Evolutionary conservation across 1,284 basidiomycete genomes (phyloP).

Genomic region (Ganoderma lingzhi): DNA sequence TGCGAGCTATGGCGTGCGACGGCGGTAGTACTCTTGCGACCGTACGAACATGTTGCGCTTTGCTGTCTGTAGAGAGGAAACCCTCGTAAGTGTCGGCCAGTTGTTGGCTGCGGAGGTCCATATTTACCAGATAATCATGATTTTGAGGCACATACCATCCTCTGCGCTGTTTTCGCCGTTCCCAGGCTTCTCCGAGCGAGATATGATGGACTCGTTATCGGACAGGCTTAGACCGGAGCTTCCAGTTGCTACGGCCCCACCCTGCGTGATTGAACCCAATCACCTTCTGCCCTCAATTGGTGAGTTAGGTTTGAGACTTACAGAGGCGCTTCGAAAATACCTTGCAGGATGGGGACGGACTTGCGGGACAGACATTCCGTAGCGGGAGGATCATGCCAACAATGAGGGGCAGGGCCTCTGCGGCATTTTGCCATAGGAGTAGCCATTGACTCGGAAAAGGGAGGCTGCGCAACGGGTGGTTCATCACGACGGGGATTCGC

Average conservation of each 20-base stretch:
- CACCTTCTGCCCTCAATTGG: not conserved
- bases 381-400: not conserved
- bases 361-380: not conserved
- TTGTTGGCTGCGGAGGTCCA: not conserved
- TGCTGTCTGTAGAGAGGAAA: not conserved
- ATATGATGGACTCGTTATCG: not conserved
- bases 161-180: conserved; percentile 33
- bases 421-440: conserved; percentile 5
- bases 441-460: not conserved
- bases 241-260: not conserved
- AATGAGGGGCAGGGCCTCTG: not conserved
- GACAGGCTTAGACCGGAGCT: not conserved
- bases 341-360: not conserved
- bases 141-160: not conserved
- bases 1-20: not conserved
- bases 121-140: not conserved
- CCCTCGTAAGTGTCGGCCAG: not conserved
- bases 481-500: not conserved
- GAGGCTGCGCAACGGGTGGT: not conserved
- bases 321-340: not conserved
- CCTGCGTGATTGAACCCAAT: not conserved
- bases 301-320: not conserved
- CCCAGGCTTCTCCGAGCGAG: conserved; percentile 5
- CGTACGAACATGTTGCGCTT: not conserved
- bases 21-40: not conserved